Evolutionary conservation across 2,329 filamentous ascomycete species (phyloP).

Genomic region (Botryotinia convoluta): DNA sequence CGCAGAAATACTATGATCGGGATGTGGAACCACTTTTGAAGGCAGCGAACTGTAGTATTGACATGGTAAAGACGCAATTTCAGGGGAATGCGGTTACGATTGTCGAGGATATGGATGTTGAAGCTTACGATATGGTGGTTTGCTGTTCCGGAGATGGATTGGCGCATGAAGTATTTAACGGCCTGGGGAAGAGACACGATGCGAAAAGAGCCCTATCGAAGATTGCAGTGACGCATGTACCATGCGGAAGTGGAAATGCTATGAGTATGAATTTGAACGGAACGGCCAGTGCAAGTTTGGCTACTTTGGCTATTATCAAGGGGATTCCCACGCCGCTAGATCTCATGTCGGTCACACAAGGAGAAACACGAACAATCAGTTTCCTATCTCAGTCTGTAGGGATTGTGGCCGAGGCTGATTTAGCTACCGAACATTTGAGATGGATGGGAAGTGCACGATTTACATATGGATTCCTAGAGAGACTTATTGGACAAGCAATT

Average conservation of each 20-base stretch:
- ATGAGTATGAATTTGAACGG: conserved; percentile 89
- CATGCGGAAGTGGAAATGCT: conserved; percentile 91
- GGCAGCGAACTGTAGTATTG: conserved; percentile 74
- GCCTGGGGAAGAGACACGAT: conserved; percentile 73
- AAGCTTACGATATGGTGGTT: conserved; percentile 79
- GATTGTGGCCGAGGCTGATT: conserved; percentile 84
- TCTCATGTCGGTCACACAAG: conserved; percentile 83
- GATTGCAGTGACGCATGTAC: conserved; percentile 81
- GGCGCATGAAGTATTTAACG: conserved; percentile 93
- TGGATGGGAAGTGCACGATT: conserved; percentile 92
- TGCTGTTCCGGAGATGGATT: conserved; percentile 91
- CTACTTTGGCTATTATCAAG: conserved; percentile 83
- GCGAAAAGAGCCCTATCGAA: conserved; percentile 70
- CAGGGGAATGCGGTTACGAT: conserved; percentile 78
- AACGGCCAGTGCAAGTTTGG: conserved; percentile 69
- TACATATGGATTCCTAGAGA: conserved; percentile 76
- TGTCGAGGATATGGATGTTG: conserved; percentile 70
- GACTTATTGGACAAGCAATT: conserved; percentile 70
- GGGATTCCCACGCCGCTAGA: conserved; percentile 82
- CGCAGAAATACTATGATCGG: conserved; percentile 68
- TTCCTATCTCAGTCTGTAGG: conserved; percentile 90
- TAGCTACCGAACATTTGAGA: conserved; percentile 84
- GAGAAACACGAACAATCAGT: conserved; percentile 68
- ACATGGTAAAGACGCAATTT: conserved; percentile 69
- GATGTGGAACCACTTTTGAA: conserved; percentile 79